Conservation (phyloP, 768 basidiomycete genomes). For the Tylopilus cervinicoccineus region DNA sequence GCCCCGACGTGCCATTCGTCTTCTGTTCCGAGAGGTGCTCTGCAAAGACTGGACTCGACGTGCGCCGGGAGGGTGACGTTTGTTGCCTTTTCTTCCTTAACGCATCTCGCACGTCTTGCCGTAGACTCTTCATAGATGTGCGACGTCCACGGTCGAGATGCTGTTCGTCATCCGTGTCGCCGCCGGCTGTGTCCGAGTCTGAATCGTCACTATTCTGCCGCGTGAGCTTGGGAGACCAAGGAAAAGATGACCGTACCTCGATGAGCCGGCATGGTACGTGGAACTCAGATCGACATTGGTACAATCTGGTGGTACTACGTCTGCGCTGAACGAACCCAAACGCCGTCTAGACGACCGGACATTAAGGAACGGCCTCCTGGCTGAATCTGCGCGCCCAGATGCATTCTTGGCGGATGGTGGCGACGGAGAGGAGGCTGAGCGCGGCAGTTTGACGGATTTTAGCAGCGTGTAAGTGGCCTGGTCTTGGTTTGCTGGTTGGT, state of each 20-base stretch:
- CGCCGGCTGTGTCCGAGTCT: conserved; percentile 48
- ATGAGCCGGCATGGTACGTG: conserved; percentile 84
- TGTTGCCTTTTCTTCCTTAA: conserved; percentile 27
- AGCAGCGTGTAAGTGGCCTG: background rate
- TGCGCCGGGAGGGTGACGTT: conserved; percentile 23
- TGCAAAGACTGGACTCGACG: conserved; percentile 19
- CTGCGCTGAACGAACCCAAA: conserved; percentile 21
- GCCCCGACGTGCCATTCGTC: conserved; percentile 32
- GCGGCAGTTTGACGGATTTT: conserved; percentile 59
- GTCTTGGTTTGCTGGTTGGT: conserved; percentile 1
- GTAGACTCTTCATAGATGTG: conserved; percentile 29
- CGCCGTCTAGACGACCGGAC: conserved; percentile 26
- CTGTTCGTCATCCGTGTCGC: conserved; percentile 54
- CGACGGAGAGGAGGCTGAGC: conserved; percentile 75
- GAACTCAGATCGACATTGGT: conserved; percentile 70
- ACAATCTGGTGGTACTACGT: conserved; percentile 18
- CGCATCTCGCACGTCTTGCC: conserved; percentile 23
- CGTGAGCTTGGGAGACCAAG: conserved; percentile 16
- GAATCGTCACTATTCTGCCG: conserved; percentile 43
- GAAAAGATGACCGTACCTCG: conserved; percentile 48
- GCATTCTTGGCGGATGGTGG: conserved; percentile 57
- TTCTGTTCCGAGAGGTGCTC: conserved; percentile 32
- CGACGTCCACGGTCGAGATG: conserved; percentile 42
- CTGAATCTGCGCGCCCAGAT: conserved; percentile 46
- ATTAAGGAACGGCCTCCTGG: conserved; percentile 36